Base-by-base conservation (phyloP, 1,139 yeast species). In the Hansenula anomala region DNA sequence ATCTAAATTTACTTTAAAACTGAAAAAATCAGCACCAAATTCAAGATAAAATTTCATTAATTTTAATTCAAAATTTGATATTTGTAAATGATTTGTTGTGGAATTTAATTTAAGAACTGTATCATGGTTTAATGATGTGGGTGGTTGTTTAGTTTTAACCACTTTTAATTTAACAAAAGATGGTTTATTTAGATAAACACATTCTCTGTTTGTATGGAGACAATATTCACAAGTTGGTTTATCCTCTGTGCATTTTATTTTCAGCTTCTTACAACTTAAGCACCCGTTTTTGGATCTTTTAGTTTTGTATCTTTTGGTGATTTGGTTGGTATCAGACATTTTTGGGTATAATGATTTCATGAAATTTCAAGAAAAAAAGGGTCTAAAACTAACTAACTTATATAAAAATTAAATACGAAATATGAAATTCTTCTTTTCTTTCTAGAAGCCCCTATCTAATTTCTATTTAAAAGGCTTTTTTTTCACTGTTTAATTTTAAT, bases 221-320 rank as follows among this genome's bases (percentile, higher is more conserved):
- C 95, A 85, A 48, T 75, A 70, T 4, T 72, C 60, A 52, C 95
- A 85, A 1, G 54, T 44, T 0, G 95, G 94, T 46, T 77, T 75
- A 18, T 41, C 53, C 45, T 86, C 94, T 51, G 80, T 81, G 55
- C 95, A 86, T 52, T 82, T 81, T 38, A 80, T 74, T 58, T 84
- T 84, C 39, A 76, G 63, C 45, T 69, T 64, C 51, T 84, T 78
- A 57, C 95, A 85, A 36, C 69, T 66, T 46, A 76, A 81, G 54
- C 95, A 85, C 1, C 86, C 86, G 27, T 49, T 58, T 35, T 70
- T 52, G 24, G 67, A 62, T 38, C 69, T 52, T 11, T n/a, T n/a
- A n/a, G n/a, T n/a, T n/a, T n/a, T n/a, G n/a, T n/a, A n/a, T n/a
- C n/a, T n/a, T n/a, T n/a, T n/a, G n/a, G n/a, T n/a, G n/a, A n/a